Evolutionary conservation across 2,329 filamentous ascomycete genomes (phyloP), one percentile per base, ranked within the genome.

Genomic region (Akanthomyces muscarius): DNA sequence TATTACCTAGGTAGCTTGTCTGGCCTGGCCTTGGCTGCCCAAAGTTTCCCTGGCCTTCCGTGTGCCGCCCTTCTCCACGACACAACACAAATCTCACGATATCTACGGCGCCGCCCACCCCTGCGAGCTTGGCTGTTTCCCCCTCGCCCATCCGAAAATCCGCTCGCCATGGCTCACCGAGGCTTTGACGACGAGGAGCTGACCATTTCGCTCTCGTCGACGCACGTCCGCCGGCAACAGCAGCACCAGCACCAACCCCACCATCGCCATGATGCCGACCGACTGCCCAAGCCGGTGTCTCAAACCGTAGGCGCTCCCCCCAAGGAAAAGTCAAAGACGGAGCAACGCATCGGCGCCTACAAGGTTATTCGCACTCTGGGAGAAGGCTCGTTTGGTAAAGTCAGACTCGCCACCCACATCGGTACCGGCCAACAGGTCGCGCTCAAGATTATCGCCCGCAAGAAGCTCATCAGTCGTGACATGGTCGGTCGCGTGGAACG

Each of bases 401-500:
- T 99, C 75, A 98, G 98, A 82, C 86, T 99, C 70, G 95, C 95
- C 25, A 90, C 93, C 48, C 95, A 99, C 74, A 88, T 92, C 71
- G 88, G 92, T 69, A 98, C 91, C 68, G 91, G 91, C 67, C 93
- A 98, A 76, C 91, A 97, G 79, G 95, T 99, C 57, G 95, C 95
- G 33, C 84, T 99, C 73, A 99, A 99, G 83, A 97, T 98, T 73
- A 99, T 99, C 72, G 91, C 92, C 48, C 86, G 95, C 68, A 95
- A 95, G 81, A 96, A 97, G 81, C 85, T 99, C 72, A 92, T 97
- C 70, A 98, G 93, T 69, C 85, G 94, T 72, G 95, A 99, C 77
- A 98, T 99, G 95, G 93, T 96, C 60, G 95, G 95, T 65, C 87
- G 95, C 65, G 96, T 99, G 67, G 95, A 99, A 81, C 87, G 95